phyloP scores from a whole-genome alignment of 176 grass and related monocot species.

The Sorghum bicolor region Sorghum_bicolor_NCBIv3 NC_012872.2:8892001-8892500 shows the following conservation, averaged over 20 bases:
- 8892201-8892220: conserved; percentile 51
- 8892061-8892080: conserved; percentile 55
- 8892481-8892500: not conserved
- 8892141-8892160: conserved; percentile 61
- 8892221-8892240: not conserved
- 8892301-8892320: conserved; percentile 8
- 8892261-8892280: conserved; percentile 4
- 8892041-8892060: conserved; percentile 38
- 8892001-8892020: conserved; percentile 46
- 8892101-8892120: conserved; percentile 60
- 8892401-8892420: conserved; percentile 81
- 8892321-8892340: conserved; percentile 74
- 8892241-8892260: not conserved
- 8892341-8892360: conserved; percentile 68
- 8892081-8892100: conserved; percentile 82
- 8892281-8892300: not conserved
- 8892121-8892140: conserved; percentile 88
- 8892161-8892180: conserved; percentile 86
- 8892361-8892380: conserved; percentile 74
- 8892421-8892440: conserved; percentile 74
- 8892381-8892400: conserved; percentile 72
- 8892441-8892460: conserved; percentile 80
- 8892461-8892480: not conserved
- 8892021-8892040: conserved; percentile 47
- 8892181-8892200: conserved; percentile 87